These are phyloP conservation scores for Ceriops tagal DNA, from an alignment of 345 rosid species.

Conservation along the genomic window DNA sequence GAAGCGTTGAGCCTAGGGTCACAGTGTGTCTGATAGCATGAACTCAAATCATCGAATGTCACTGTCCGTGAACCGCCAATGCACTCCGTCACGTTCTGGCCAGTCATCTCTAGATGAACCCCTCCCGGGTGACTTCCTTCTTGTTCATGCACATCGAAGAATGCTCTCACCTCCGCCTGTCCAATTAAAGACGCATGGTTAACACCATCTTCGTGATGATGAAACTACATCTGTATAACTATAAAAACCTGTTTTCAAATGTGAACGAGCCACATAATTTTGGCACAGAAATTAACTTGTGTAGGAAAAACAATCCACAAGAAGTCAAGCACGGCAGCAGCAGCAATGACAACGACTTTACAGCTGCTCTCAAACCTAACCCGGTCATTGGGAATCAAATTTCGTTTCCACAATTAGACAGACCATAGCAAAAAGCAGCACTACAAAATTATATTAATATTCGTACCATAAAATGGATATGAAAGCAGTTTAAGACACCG, in stretches of 20 bases:
- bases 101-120: slow-evolving; percentile 30
- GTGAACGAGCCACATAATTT: neutral
- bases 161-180: slow-evolving; percentile 30
- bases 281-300: neutral
- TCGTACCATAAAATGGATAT: neutral
- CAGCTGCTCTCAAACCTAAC: neutral
- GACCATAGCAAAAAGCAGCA: slow-evolving; percentile 4
- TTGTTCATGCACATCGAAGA: slow-evolving; percentile 32
- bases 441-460: neutral
- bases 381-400: neutral
- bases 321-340: neutral
- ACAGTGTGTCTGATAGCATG: slow-evolving; percentile 30
- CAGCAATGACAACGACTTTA: neutral
- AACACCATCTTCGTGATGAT: neutral
- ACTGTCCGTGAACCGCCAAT: slow-evolving; percentile 29
- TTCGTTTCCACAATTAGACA: neutral
- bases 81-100: slow-evolving; percentile 31
- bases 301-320: neutral
- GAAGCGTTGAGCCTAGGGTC: slow-evolving; percentile 33
- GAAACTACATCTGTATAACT: neutral
- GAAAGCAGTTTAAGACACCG: neutral
- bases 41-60: slow-evolving; percentile 25
- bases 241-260: neutral
- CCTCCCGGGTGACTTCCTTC: slow-evolving; percentile 34
- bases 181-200: neutral